These are phyloP conservation scores for Dipodascus albidus DNA, from an alignment of 805 yeast genomes.

Conservation along the genomic window DNA sequence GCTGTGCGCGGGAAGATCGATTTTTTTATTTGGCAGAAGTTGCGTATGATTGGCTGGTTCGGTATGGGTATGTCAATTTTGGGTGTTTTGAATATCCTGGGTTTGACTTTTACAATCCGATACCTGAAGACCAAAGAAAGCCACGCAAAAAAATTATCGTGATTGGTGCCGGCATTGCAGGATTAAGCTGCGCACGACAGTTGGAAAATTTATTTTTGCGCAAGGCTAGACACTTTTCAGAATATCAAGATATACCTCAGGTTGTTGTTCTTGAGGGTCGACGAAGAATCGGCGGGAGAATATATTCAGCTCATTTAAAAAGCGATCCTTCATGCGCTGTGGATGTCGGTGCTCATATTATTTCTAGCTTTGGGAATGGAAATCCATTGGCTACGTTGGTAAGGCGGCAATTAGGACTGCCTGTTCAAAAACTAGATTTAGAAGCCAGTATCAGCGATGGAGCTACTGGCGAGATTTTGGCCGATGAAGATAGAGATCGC, in stretches of 20 bases:
- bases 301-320: conserved; percentile 26
- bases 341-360: conserved; percentile 31
- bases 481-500: conserved; percentile 21
- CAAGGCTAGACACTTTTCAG: conserved; percentile 24
- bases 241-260: conserved; percentile 30
- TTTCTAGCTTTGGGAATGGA: conserved; percentile 31
- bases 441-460: conserved; percentile 24
- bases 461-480: conserved; percentile 22
- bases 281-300: conserved; percentile 32
- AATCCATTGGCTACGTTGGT: conserved; percentile 30
- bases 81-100: conserved; percentile 27
- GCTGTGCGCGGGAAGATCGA: conserved; percentile 30
- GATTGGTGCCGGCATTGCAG: conserved; percentile 96
- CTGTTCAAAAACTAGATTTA: conserved; percentile 26
- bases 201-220: conserved; percentile 49
- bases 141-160: conserved; percentile 45
- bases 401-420: conserved; percentile 30
- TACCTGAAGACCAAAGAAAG: conserved; percentile 18
- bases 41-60: conserved; percentile 31
- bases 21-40: conserved; percentile 31
- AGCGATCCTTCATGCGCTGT: conserved; percentile 18
- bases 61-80: conserved; percentile 32
- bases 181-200: conserved; percentile 93
- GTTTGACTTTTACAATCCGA: conserved; percentile 12
- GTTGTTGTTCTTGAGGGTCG: conserved; percentile 30